phyloP scores from a whole-genome alignment of 169 alveolate species.

The Cryptosporidium muris region DNA sequence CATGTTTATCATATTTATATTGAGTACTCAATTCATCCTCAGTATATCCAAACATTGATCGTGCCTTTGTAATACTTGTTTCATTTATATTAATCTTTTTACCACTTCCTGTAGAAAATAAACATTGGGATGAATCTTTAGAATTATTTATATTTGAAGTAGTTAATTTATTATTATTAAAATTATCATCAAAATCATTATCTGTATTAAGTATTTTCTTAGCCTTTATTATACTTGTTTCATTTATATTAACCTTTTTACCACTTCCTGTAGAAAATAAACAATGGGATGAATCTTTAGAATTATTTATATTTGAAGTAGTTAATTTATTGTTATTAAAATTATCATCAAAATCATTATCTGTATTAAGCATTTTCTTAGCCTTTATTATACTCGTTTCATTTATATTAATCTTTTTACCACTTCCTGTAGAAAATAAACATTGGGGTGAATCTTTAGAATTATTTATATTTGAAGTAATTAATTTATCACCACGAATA shows the following conservation, averaged over 20 bases:
- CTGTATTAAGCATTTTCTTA: not conserved
- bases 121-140: not conserved
- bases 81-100: not conserved
- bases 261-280: constrained; percentile 35
- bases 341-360: not conserved
- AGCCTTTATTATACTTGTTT: constrained; percentile 17
- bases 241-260: constrained; percentile 1
- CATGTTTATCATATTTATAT: not conserved
- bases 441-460: not conserved
- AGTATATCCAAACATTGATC: not conserved
- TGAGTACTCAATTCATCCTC: not conserved
- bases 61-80: not conserved
- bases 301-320: not conserved
- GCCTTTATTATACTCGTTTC: constrained; percentile 1
- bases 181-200: not conserved
- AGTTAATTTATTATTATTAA: not conserved
- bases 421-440: constrained; percentile 39
- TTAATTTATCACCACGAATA: too few species aligned
- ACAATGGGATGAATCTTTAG: not conserved
- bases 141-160: not conserved
- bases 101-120: constrained; percentile 54
- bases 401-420: not conserved
- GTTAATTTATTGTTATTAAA: not conserved
- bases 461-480: too few species aligned
- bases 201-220: not conserved